Conservation (phyloP, 2,329 filamentous ascomycete genomes). For the Coccinonectria pachysandricola region DNA sequence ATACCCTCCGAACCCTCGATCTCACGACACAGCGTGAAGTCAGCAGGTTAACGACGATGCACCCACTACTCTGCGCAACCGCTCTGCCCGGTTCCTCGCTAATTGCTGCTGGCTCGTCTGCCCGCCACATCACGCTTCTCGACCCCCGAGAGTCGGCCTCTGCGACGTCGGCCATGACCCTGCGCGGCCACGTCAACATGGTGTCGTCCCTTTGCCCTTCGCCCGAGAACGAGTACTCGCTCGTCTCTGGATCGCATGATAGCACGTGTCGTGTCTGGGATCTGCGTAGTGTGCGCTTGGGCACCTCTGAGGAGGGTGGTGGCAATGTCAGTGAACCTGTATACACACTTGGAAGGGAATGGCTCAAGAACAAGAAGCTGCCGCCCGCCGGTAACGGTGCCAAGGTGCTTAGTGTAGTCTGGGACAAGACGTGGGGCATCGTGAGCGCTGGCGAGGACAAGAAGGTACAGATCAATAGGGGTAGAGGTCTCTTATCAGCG, state of each 20-base stretch:
- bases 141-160: slow-evolving; percentile 75
- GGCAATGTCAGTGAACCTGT: slow-evolving; percentile 61
- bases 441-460: slow-evolving; percentile 91
- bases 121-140: slow-evolving; percentile 82
- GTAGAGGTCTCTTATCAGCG: slow-evolving; percentile 39
- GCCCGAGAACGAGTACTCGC: slow-evolving; percentile 63
- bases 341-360: slow-evolving; percentile 67
- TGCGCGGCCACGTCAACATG: slow-evolving; percentile 78
- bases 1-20: slow-evolving; percentile 84
- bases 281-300: slow-evolving; percentile 58
- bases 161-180: slow-evolving; percentile 75
- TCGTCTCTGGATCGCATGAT: slow-evolving; percentile 85
- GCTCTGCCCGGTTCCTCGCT: slow-evolving; percentile 58
- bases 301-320: slow-evolving; percentile 49
- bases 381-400: slow-evolving; percentile 66
- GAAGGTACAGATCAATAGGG: slow-evolving; percentile 81
- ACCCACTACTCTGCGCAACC: slow-evolving; percentile 70
- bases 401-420: slow-evolving; percentile 82
- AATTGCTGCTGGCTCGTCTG: slow-evolving; percentile 66
- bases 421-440: slow-evolving; percentile 80
- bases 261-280: slow-evolving; percentile 94
- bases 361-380: slow-evolving; percentile 52
- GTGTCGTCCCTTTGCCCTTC: slow-evolving; percentile 39
- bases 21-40: slow-evolving; percentile 71
- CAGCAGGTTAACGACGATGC: slow-evolving; percentile 71